A percentile compares a stretch with the other conserved stretches of the same genome.
phyloP scores from a whole-genome alignment of 163 green algal genomes.

The Scenedesmus sp. region DNA sequence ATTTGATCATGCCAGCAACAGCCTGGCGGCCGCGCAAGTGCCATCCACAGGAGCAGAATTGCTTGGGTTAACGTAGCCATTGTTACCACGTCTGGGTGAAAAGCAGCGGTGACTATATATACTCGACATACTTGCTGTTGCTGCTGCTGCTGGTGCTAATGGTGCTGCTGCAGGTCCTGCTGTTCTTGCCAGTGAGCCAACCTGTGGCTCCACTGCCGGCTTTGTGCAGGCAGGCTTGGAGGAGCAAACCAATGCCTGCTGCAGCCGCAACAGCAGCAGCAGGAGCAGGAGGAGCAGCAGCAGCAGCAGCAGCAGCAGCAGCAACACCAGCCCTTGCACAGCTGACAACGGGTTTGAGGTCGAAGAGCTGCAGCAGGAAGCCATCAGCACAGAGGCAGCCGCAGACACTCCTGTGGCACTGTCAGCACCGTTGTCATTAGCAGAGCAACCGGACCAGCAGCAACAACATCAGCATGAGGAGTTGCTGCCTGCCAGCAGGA shows the following conservation, averaged over 20 bases:
- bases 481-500: conserved; percentile 35
- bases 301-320: conserved; percentile 12
- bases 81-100: neutral
- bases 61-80: neutral
- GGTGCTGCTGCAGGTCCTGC: no score
- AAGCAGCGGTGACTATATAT: neutral
- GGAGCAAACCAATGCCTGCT: no score
- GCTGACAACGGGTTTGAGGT: neutral
- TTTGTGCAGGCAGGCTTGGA: no score
- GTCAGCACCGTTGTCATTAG: neutral
- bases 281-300: neutral
- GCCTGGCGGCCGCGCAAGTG: neutral
- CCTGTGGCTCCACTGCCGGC: no score
- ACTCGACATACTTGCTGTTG: neutral
- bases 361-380: neutral
- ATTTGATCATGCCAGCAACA: neutral
- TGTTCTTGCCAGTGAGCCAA: no score
- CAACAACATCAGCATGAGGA: conserved; percentile 12
- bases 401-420: neutral
- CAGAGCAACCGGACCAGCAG: neutral
- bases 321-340: neutral
- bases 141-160: neutral
- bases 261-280: neutral
- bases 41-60: neutral
- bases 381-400: neutral